Evolutionary conservation across 192 early-diverging fungal genomes (phyloP).

Genomic region (Linnemannia schmuckeri): DNA sequence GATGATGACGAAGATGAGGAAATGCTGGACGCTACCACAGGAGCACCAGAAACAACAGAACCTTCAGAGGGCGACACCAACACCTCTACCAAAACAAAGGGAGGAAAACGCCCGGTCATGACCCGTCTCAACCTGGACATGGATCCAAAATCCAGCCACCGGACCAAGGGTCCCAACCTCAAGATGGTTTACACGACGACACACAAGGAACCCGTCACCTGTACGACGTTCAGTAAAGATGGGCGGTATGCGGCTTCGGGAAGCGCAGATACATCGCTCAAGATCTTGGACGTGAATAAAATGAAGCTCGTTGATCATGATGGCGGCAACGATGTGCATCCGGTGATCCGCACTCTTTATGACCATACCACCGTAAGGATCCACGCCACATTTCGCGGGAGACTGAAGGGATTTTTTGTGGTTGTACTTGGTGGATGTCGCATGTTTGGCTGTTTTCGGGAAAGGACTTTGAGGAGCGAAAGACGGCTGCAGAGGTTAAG

Average conservation of each 20-base stretch:
- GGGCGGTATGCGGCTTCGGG: slow-evolving; percentile 92
- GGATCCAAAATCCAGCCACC: slow-evolving; percentile 49
- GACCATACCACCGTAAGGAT: slow-evolving; percentile 77
- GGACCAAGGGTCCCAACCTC: slow-evolving; percentile 58
- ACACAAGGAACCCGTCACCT: slow-evolving; percentile 80
- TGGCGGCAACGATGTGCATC: slow-evolving; percentile 80
- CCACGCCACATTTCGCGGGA: not conserved
- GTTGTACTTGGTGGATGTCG: not conserved
- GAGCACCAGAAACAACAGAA: not conserved
- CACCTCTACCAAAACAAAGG: not conserved
- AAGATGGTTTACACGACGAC: slow-evolving; percentile 79
- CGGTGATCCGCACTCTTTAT: slow-evolving; percentile 91
- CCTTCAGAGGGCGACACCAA: not conserved
- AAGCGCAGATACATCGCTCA: slow-evolving; percentile 88
- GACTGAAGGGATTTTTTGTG: not conserved
- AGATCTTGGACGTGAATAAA: slow-evolving; percentile 89
- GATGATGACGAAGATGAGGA: slow-evolving; percentile 9
- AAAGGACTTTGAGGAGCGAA: no score
- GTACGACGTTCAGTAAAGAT: slow-evolving; percentile 73
- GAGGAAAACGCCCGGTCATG: not conserved
- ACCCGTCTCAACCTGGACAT: slow-evolving; percentile 54
- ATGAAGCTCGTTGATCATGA: slow-evolving; percentile 79
- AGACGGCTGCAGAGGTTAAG: not conserved
- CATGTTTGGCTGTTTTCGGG: not conserved
- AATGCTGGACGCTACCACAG: slow-evolving; percentile 1